Evolutionary conservation across 495 filamentous ascomycete genomes (phyloP), one percentile per base, ranked within the genome.

Genomic region (Trichodelitschia bisporula): DNA sequence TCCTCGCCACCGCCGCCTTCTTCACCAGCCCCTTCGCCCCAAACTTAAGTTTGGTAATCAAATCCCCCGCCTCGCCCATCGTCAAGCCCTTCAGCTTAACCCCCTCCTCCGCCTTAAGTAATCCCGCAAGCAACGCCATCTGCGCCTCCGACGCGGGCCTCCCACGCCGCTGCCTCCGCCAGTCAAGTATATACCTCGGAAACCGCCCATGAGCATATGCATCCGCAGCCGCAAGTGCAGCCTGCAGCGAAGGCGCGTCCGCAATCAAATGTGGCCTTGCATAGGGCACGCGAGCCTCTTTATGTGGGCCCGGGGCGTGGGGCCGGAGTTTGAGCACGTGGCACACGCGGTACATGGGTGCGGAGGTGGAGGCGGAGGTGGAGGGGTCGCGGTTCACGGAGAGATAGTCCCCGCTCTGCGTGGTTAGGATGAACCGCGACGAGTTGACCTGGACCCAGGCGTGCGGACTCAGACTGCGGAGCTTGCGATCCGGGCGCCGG

Each of bases 31-130:
- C 73, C 40, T 66, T 66, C 6, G 75, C 77, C 0, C 86, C 86
- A 45, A 77, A 70, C 40, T 71, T 79, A 34, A 92, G 40, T 44
- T 91, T 91, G 1, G 76, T 89, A 36, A 95, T 91, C 65, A 92
- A 79, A 53, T 97, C 86, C 13, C 61, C 61, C 19, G 86, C 89
- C 41, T 66, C 63, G 1, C 86, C 86, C 32, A 79, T 78, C 3
- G 66, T 89, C 25, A 92, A 35, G 18, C 64, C 58, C 1, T 43
- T 45, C 0, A 49, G 23, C n/a, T 37, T 55, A 12, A 86, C 43
- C 29, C 58, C 51, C n/a, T 68, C 57, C 1, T 65, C 45, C 6
- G 58, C 49, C 1, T 55, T 49, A 3, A 66, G 53, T 3, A 73
- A 40, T 37, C 63, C 70, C 39, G 89, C 89, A 17, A 97, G 45